Conservation (phyloP, 495 filamentous ascomycete genomes). For the Amphirosellinia nigrospora region DNA sequence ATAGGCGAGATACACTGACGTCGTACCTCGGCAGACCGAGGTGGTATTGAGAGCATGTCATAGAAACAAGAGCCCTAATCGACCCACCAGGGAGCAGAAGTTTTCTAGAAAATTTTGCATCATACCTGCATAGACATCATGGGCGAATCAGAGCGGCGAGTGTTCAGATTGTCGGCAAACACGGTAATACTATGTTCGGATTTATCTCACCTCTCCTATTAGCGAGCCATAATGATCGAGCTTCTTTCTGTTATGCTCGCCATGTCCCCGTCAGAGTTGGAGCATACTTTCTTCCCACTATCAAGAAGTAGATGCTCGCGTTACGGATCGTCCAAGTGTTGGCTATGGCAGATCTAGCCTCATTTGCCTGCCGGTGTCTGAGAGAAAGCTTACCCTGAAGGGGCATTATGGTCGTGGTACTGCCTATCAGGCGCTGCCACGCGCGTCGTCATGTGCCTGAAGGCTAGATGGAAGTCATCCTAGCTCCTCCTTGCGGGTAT, state of each 20-base stretch:
- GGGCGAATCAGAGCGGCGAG: slow-evolving; percentile 22
- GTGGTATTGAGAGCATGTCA: slow-evolving; percentile 4
- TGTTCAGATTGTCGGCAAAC: not conserved
- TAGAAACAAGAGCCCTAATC: slow-evolving; percentile 7
- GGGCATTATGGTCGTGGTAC: not conserved
- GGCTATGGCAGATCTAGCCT: not conserved
- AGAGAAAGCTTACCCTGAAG: not conserved
- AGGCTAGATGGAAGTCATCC: not conserved
- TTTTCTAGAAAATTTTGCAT: slow-evolving; percentile 27
- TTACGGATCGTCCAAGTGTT: not conserved
- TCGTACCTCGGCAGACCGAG: not conserved
- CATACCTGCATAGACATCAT: not conserved
- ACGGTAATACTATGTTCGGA: not conserved
- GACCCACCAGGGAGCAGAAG: slow-evolving; percentile 19
- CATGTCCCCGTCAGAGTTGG: not conserved
- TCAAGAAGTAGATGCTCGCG: not conserved
- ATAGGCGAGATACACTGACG: slow-evolving; percentile 1
- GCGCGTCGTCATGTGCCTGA: slow-evolving; percentile 3
- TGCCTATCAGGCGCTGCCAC: slow-evolving; percentile 25
- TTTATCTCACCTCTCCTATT: not conserved
- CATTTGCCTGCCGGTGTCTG: not conserved
- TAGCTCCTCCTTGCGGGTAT: not conserved
- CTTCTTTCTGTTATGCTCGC: not conserved
- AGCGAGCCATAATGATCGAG: not conserved
- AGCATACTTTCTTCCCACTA: not conserved